These are phyloP conservation scores for Boletus mariae DNA, from an alignment of 1,284 basidiomycete species.

Conservation along the genomic window DNA sequence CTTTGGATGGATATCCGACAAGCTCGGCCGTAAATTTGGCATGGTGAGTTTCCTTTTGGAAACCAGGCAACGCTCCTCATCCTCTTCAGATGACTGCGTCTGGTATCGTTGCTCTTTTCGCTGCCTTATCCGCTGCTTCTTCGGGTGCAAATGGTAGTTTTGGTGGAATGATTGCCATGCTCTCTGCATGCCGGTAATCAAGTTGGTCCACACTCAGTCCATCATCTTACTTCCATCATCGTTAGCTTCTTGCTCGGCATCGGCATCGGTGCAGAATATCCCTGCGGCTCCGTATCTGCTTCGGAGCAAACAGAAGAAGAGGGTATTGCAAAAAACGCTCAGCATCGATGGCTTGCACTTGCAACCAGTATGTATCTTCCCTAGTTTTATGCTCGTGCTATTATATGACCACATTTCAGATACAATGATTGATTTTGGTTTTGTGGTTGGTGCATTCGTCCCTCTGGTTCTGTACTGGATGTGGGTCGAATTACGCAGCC, in stretches of 20 bases:
- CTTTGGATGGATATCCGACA: constrained; percentile 81
- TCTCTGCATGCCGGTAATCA: constrained; percentile 72
- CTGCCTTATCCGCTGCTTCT: constrained; percentile 78
- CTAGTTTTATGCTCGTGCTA: not conserved
- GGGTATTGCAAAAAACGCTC: constrained; percentile 71
- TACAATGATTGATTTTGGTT: constrained; percentile 87
- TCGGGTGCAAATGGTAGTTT: constrained; percentile 73
- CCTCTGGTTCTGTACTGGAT: constrained; percentile 86
- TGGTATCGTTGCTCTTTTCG: constrained; percentile 77
- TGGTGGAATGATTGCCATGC: constrained; percentile 70
- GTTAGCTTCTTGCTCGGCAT: constrained; percentile 75
- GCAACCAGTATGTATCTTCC: constrained; percentile 63
- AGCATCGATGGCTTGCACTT: constrained; percentile 83
- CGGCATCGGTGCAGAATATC: constrained; percentile 88
- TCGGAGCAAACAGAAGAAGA: constrained; percentile 87
- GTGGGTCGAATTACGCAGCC: constrained; percentile 37
- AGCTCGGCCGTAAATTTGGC: constrained; percentile 83
- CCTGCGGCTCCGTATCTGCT: constrained; percentile 87
- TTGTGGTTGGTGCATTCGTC: constrained; percentile 80
- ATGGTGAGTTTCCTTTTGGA: constrained; percentile 53
- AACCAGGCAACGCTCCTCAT: not conserved
- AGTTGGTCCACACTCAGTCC: not conserved
- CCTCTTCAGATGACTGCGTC: constrained; percentile 67
- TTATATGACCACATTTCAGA: constrained; percentile 39
- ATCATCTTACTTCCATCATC: not conserved